These are phyloP conservation scores for Dactylellina leptospora DNA, from an alignment of 2,329 filamentous ascomycete species.

Conservation along the genomic window DNA sequence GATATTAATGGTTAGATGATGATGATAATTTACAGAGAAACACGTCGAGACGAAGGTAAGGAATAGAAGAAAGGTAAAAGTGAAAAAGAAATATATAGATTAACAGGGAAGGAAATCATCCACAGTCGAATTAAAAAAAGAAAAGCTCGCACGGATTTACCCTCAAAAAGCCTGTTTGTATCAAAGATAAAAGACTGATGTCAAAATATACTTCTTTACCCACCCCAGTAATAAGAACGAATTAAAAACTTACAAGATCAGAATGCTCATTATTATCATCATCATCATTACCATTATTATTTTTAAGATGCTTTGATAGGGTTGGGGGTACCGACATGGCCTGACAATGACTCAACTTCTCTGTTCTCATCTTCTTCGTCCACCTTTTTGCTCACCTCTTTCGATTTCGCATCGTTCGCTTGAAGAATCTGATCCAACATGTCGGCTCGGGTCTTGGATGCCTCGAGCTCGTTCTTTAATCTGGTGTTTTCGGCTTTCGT, in stretches of 20 bases:
- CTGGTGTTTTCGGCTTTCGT: constrained; percentile 40
- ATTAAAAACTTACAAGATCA: constrained; percentile 52
- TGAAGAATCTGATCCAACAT: constrained; percentile 51
- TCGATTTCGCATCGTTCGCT: constrained; percentile 35
- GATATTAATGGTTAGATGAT: constrained; percentile 42
- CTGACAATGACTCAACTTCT: constrained; percentile 54
- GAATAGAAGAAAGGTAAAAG: constrained; percentile 4
- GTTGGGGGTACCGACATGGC: constrained; percentile 52
- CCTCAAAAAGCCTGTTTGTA: constrained; percentile 31
- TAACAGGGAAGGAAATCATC: constrained; percentile 11
- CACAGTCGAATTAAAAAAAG: constrained; percentile 10
- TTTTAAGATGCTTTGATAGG: constrained; percentile 44
- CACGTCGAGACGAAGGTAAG: background rate
- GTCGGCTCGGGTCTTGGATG: constrained; percentile 24
- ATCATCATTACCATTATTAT: constrained; percentile 49
- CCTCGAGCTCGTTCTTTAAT: constrained; percentile 36
- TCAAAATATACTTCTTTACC: constrained; percentile 19
- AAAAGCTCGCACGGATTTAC: background rate
- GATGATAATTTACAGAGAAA: constrained; percentile 51
- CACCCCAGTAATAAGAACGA: constrained; percentile 12
- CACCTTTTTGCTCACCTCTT: constrained; percentile 52
- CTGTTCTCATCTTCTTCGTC: constrained; percentile 50
- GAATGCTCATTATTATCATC: constrained; percentile 21
- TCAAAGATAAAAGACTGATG: constrained; percentile 16
- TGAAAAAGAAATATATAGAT: background rate